Conservation (phyloP, 345 rosid genomes). For the Eucalyptus marginata region DNA sequence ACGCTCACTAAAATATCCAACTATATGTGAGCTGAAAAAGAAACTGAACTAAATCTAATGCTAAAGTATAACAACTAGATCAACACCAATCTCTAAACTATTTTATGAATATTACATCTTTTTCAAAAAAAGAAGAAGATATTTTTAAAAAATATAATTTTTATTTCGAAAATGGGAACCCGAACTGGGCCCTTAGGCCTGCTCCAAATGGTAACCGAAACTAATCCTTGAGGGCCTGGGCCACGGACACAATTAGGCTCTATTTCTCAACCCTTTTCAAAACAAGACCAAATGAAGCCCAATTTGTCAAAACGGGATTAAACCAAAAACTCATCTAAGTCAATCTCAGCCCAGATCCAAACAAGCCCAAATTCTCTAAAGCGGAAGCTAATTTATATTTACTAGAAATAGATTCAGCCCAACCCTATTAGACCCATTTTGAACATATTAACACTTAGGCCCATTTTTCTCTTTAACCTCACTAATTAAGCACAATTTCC, state of each 20-base stretch:
- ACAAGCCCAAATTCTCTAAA: background rate
- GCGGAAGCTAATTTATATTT: accelerated
- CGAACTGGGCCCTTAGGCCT: background rate
- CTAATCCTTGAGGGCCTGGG: background rate
- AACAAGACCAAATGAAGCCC: background rate
- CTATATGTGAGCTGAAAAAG: too few relatives aligned
- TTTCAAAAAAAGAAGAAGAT: accelerated
- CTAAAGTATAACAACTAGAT: too few relatives aligned
- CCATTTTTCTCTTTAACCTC: too few relatives aligned
- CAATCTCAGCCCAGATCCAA: background rate
- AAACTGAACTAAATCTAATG: too few relatives aligned
- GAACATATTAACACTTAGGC: too few relatives aligned
- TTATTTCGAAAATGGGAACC: background rate
- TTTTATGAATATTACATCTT: too few relatives aligned
- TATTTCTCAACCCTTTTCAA: background rate
- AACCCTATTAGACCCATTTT: too few relatives aligned
- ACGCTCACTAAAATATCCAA: too few relatives aligned
- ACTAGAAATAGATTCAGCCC: too few relatives aligned
- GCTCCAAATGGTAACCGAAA: background rate
- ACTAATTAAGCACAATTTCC: too few relatives aligned
- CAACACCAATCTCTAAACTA: too few relatives aligned
- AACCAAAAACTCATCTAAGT: background rate
- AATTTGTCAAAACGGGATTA: background rate
- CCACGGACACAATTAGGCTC: background rate
- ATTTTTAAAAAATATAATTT: too few relatives aligned